Evolutionary conservation across 148 eudicot genomes (phyloP).

Genomic region (Rhododendron vialii): DNA sequence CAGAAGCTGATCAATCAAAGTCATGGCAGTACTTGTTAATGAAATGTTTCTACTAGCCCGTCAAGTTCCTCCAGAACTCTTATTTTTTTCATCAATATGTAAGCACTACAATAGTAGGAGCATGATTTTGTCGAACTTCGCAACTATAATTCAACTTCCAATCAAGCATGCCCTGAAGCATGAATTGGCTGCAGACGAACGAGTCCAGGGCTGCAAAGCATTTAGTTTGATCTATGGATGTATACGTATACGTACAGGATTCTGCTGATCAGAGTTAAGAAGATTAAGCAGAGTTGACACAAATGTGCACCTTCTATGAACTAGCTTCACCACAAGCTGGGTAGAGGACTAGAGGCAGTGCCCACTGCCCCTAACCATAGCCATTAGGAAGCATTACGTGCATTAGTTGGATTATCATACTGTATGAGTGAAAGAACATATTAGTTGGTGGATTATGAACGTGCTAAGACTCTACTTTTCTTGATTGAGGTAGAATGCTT

Average conservation of each 20-base stretch:
- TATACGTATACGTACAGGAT: background rate
- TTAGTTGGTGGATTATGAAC: background rate
- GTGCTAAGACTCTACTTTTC: background rate
- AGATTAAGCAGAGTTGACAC: background rate
- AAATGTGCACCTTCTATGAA: background rate
- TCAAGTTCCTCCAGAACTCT: background rate
- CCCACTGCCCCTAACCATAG: slow-evolving; percentile 13
- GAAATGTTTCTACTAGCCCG: background rate
- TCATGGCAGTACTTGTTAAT: background rate
- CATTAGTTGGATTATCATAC: background rate
- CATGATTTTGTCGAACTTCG: background rate
- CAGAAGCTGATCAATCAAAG: background rate
- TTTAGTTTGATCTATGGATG: background rate
- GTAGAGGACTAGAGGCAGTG: slow-evolving; percentile 7
- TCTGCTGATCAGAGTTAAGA: background rate
- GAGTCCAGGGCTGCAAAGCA: background rate
- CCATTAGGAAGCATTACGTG: background rate
- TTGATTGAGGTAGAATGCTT: background rate
- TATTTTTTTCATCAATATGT: background rate
- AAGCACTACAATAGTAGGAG: background rate
- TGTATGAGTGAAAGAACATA: background rate
- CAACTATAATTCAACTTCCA: background rate
- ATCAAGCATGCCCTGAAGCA: background rate
- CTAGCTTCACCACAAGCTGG: slow-evolving; percentile 17
- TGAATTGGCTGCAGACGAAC: background rate